Evolutionary conservation across 768 basidiomycete species (phyloP), one percentile per base, ranked within the genome.

Genomic region (Pseudohyphozyma bogoriensis): DNA sequence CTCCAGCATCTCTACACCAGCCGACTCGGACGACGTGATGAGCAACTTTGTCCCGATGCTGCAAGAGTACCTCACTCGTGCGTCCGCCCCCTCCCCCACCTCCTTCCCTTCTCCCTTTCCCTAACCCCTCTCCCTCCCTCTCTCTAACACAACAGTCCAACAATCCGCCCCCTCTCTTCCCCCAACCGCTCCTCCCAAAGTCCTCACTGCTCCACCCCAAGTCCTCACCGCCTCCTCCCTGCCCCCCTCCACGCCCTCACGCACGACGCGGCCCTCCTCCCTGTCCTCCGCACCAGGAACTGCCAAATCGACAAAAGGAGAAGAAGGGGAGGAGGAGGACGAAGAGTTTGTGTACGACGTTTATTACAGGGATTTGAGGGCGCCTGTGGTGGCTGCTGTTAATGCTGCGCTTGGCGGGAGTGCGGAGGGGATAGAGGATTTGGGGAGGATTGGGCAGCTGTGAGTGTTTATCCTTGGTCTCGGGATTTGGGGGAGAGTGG

Each of bases 321-420:
- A 50, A 11, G 55, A 55, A 22, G 66, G 55, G 18, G 29, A 15
- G 9, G 61, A 56, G 28, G 26, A n/a, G 12, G 63, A 51, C 26
- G 63, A 47, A 4, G 63, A 67, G 1, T 68, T 54, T 35, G 69
- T 70, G 26, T 70, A 70, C 65, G 69, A 70, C 54, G 67, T 70
- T 20, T 70, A 70, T 54, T 68, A 68, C 50, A 61, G 66, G 37
- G 65, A 55, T 8, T 29, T 58, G 4, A 22, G 56, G 0, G 7
- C 39, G 2, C 15, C 58, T 1, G 28, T 6, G 7, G 16, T 56
- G 4, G 32, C 45, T 15, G 13, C 28, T 13, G 28, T 31, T 12
- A 10, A 29, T 2, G 26, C 16, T 52, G 37, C 15, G 12, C 31
- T 32, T 35, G 39, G 36, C 26, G 32, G 52, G 55, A 12, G 51